A percentile compares a stretch with the other conserved stretches of the same genome.
Evolutionary conservation across 2,329 filamentous ascomycete genomes (phyloP).

Genomic region (Fusarium musae): DNA sequence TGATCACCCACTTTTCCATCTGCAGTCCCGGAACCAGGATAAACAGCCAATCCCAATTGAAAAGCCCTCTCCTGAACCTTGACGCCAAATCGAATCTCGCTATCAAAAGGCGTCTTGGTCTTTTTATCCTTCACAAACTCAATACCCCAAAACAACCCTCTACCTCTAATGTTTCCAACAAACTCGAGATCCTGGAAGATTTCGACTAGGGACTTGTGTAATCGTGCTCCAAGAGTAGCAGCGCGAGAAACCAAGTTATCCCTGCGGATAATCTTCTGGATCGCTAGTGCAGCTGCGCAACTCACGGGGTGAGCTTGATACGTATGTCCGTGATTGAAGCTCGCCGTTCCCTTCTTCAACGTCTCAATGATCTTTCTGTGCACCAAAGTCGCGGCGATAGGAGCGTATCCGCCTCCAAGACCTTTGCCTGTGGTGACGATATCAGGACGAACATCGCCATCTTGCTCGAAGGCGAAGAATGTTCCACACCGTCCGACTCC

Average conservation of each 20-base stretch:
- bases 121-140: constrained; percentile 57
- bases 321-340: constrained; percentile 67
- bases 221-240: constrained; percentile 59
- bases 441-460: constrained; percentile 66
- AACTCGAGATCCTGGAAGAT: constrained; percentile 57
- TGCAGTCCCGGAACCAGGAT: constrained; percentile 70
- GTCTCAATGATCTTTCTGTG: constrained; percentile 61
- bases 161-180: constrained; percentile 71
- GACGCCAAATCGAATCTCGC: constrained; percentile 39
- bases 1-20: constrained; percentile 74
- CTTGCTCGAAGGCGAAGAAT: constrained; percentile 71
- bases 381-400: constrained; percentile 70
- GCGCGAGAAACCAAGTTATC: constrained; percentile 70
- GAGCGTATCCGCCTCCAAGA: constrained; percentile 70
- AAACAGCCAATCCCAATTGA: constrained; percentile 58
- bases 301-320: constrained; percentile 69
- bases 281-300: constrained; percentile 71
- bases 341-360: constrained; percentile 50
- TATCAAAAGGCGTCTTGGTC: constrained; percentile 52
- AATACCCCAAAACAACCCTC: constrained; percentile 62
- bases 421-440: constrained; percentile 75
- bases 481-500: constrained; percentile 69
- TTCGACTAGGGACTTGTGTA: constrained; percentile 57
- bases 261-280: constrained; percentile 67
- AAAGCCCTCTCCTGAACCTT: constrained; percentile 47